phyloP scores from a whole-genome alignment of 2,329 filamentous ascomycete species.

The Trichoderma sp. region DNA sequence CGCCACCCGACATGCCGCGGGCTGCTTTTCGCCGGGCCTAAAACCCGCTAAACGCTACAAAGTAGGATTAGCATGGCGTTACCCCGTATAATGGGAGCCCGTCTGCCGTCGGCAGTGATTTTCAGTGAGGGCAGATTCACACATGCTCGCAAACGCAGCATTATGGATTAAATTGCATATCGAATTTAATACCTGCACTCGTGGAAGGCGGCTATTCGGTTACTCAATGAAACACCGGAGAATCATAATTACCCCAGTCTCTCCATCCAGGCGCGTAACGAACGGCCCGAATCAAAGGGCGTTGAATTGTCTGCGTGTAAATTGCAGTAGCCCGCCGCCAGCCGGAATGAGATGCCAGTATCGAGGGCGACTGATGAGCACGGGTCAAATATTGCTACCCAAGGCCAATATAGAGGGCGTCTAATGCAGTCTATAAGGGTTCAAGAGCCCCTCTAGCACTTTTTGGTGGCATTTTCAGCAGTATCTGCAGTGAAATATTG shows the following conservation, averaged over 20 bases:
- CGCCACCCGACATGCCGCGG: not conserved
- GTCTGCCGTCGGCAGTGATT: not conserved
- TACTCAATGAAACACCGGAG: not conserved
- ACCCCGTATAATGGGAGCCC: not conserved
- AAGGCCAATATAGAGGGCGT: not conserved
- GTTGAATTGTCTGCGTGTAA: not conserved
- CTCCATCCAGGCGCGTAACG: constrained; percentile 5
- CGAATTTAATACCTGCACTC: not conserved
- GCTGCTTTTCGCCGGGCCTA: constrained; percentile 9
- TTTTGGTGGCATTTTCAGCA: not conserved
- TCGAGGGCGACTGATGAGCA: not conserved
- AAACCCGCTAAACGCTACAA: not conserved
- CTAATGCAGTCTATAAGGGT: not conserved
- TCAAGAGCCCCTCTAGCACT: too few species aligned
- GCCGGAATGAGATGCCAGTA: not conserved
- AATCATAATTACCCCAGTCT: not conserved
- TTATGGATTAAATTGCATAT: too few species aligned
- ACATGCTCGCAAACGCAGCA: not conserved
- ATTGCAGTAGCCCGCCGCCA: not conserved
- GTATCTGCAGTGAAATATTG: not conserved
- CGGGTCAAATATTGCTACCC: not conserved
- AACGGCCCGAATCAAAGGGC: constrained; percentile 15
- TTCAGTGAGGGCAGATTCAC: not conserved
- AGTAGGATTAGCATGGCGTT: not conserved
- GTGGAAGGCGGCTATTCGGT: not conserved